A percentile compares a stretch with the other conserved stretches of the same genome.
phyloP scores from a whole-genome alignment of 2,329 filamentous ascomycete genomes.

The Niveomyces coronatus region DNA sequence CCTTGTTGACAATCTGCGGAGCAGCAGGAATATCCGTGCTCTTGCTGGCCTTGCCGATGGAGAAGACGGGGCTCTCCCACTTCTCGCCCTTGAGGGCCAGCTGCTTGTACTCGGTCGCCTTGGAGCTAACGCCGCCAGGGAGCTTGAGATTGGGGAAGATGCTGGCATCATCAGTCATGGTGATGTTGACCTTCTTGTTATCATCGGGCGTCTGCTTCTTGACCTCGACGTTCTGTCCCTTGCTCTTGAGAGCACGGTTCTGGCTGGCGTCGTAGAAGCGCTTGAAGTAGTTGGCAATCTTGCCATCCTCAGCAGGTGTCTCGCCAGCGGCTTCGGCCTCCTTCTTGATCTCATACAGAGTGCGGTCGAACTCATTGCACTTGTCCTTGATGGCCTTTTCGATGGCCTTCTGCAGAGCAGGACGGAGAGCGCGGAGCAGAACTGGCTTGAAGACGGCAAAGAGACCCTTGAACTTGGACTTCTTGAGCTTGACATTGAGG shows the following conservation, averaged over 20 bases:
- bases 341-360: conserved; percentile 67
- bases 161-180: conserved; percentile 60
- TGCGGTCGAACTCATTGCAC: conserved; percentile 62
- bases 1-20: conserved; percentile 40
- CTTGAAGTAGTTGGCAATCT: conserved; percentile 73
- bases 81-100: conserved; percentile 78
- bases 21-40: conserved; percentile 60
- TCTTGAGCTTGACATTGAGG: conserved; percentile 79
- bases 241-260: conserved; percentile 61
- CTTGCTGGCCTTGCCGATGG: conserved; percentile 66
- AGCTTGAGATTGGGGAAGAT: conserved; percentile 81
- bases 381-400: conserved; percentile 84
- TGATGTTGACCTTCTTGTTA: conserved; percentile 50
- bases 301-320: conserved; percentile 47
- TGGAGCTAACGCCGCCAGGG: conserved; percentile 74
- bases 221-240: conserved; percentile 62
- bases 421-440: conserved; percentile 72
- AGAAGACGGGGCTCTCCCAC: conserved; percentile 94
- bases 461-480: conserved; percentile 90
- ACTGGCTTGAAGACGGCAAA: conserved; percentile 82
- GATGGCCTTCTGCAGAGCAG: conserved; percentile 74
- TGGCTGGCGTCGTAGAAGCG: conserved; percentile 71
- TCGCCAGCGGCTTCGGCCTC: conserved; percentile 67
- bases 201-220: conserved; percentile 6
- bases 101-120: conserved; percentile 89